Evolutionary conservation across 129 eudicot species (phyloP).

Genomic region (Ambrosia trifida): DNA sequence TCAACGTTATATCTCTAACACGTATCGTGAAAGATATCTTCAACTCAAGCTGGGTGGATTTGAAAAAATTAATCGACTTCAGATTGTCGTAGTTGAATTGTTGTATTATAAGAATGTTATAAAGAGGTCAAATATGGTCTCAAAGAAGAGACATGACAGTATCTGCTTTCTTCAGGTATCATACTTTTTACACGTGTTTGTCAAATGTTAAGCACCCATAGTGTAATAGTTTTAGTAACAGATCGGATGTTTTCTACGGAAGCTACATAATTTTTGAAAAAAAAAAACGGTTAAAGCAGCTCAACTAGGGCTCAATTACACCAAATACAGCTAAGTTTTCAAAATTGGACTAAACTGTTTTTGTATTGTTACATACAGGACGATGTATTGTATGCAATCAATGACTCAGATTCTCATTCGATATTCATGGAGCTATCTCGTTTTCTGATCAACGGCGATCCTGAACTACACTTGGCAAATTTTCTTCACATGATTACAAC

Average conservation of each 20-base stretch:
- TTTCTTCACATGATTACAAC: constrained; percentile 76
- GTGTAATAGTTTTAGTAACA: too few relatives aligned
- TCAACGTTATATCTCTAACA: constrained; percentile 68
- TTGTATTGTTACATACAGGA: constrained; percentile 11
- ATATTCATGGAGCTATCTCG: constrained; percentile 72
- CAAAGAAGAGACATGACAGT: constrained; percentile 63
- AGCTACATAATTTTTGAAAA: too few relatives aligned
- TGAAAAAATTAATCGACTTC: constrained; percentile 21
- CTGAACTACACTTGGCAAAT: constrained; percentile 68
- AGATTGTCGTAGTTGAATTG: constrained; percentile 55
- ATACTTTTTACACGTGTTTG: background rate
- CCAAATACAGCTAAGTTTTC: too few relatives aligned
- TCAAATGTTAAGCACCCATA: background rate
- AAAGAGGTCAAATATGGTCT: constrained; percentile 41
- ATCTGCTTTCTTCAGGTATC: constrained; percentile 56
- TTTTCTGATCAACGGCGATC: constrained; percentile 47
- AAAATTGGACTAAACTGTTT: background rate
- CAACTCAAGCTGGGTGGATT: constrained; percentile 45
- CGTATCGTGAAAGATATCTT: constrained; percentile 52
- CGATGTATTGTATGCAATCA: constrained; percentile 46
- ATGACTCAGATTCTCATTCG: constrained; percentile 60
- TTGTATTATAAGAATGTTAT: constrained; percentile 70
- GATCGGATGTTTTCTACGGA: too few relatives aligned
- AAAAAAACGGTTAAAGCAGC: too few relatives aligned
- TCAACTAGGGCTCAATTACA: too few relatives aligned